These are phyloP conservation scores for Plantago elongata DNA, from an alignment of 257 asterid species.

Conservation along the genomic window DNA sequence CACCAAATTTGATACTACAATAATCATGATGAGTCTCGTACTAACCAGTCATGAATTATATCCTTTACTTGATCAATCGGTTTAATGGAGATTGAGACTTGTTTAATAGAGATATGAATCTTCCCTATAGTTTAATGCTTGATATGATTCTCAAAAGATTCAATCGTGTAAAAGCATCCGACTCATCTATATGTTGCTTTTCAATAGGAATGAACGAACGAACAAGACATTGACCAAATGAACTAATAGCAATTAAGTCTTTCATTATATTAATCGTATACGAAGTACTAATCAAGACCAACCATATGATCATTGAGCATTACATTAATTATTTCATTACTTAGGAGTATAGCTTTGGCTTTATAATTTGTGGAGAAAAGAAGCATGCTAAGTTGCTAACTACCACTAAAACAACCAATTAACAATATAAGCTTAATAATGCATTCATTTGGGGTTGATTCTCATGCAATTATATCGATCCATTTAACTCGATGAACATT, in stretches of 20 bases:
- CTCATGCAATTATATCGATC: too few relatives aligned
- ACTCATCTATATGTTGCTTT: background rate
- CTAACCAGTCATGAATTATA: too few relatives aligned
- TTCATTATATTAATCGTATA: background rate
- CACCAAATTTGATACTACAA: too few relatives aligned
- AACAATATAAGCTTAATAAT: background rate
- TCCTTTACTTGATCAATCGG: too few relatives aligned
- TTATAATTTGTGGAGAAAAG: slow-evolving; percentile 11
- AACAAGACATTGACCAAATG: slow-evolving; percentile 5
- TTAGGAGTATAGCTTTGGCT: background rate
- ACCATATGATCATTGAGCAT: background rate
- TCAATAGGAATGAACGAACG: too few relatives aligned
- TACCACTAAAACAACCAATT: background rate
- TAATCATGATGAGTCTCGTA: too few relatives aligned
- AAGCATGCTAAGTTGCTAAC: background rate
- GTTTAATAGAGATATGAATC: slow-evolving; percentile 13
- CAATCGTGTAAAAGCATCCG: slow-evolving; percentile 1
- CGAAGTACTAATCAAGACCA: background rate
- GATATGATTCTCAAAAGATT: slow-evolving; percentile 10
- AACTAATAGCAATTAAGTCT: background rate
- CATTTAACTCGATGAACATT: too few relatives aligned
- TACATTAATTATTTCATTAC: background rate
- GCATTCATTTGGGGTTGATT: too few relatives aligned
- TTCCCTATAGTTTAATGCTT: background rate
- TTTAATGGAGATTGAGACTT: background rate